Evolutionary conservation across 306 rosid genomes (phyloP), one percentile per base, ranked within the genome.

Genomic region (Pyrus betulifolia): DNA sequence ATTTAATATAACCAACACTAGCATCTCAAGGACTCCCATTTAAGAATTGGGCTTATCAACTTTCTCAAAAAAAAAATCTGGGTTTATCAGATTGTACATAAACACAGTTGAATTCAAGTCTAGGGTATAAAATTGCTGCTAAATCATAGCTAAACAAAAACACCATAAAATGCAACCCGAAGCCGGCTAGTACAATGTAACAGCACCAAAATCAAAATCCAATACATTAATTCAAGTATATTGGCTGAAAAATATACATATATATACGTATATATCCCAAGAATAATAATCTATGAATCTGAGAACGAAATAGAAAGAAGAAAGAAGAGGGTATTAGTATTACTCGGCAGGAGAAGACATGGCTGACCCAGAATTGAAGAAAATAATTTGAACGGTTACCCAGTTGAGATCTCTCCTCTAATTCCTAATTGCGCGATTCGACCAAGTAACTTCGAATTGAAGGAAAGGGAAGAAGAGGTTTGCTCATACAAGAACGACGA

Each of bases 291-390:
- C 2, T 8, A 72, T 14, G 40, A 42, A 75, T 59, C 76, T 76
- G 42, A 35, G 21, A 72, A 67, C 18, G 22, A 30, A 73, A 27
- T 3, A 46, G 45, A 31, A 28, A 59, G 8, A 49, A 11, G 8
- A 63, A 77, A 21, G 73, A 28, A 5, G 27, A 22, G 59, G 74
- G 67, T 74, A 74, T 74, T 5, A 77, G 71, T 22, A 81, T 86
- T 92, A 96, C 99, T 96, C 99, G 40, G 89, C 96, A 46, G 98
- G 98, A 65, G 96, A 86, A 82, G 95, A 92, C 98, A 94, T 90
- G 74, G 88, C 60, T 22, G 78, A 80, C 65, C 55, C 75, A 66
- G 82, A 81, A 44, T 61, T 45, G 42, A 13, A 77, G 42, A 21
- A 79, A 83, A 84, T 40, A 62, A 74, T 60, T 79, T 22, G 33